phyloP scores from a whole-genome alignment of 192 early-diverging fungal genomes.

The Podila epigama region DNA sequence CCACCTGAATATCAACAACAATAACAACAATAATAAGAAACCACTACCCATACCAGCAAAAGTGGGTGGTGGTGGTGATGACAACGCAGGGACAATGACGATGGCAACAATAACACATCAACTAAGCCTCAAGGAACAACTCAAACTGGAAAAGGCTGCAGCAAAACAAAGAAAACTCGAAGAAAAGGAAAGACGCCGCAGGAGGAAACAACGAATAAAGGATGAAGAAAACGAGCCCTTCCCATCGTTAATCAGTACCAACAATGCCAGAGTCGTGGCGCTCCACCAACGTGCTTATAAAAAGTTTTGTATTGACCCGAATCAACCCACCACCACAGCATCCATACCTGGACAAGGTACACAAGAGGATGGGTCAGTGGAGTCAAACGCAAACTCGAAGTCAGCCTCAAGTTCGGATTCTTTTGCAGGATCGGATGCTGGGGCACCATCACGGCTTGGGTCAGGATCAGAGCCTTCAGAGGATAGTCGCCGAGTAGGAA shows the following conservation, averaged over 20 bases:
- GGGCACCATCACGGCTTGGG: neutral
- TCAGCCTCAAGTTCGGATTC: no score
- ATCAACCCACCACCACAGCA: no score
- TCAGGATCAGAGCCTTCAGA: neutral
- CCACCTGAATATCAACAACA: no score
- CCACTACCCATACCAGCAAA: no score
- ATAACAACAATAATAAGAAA: no score
- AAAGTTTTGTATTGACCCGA: conserved; percentile 33
- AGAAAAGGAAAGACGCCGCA: neutral
- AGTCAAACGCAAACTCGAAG: no score
- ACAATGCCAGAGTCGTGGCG: conserved; percentile 23
- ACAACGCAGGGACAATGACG: no score
- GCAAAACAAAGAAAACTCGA: neutral
- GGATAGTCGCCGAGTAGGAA: no score
- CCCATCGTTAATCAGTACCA: conserved; percentile 29
- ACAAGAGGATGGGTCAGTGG: no score
- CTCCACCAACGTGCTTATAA: conserved; percentile 16
- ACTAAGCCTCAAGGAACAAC: neutral
- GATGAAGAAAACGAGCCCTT: conserved; percentile 14
- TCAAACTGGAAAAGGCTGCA: neutral
- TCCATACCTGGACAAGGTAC: no score
- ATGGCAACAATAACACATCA: neutral
- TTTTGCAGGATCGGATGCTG: neutral
- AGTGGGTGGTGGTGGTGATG: no score
- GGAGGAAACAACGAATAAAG: neutral